Conservation (phyloP, 139 green algal species). For the Trebouxia sp. region DNA sequence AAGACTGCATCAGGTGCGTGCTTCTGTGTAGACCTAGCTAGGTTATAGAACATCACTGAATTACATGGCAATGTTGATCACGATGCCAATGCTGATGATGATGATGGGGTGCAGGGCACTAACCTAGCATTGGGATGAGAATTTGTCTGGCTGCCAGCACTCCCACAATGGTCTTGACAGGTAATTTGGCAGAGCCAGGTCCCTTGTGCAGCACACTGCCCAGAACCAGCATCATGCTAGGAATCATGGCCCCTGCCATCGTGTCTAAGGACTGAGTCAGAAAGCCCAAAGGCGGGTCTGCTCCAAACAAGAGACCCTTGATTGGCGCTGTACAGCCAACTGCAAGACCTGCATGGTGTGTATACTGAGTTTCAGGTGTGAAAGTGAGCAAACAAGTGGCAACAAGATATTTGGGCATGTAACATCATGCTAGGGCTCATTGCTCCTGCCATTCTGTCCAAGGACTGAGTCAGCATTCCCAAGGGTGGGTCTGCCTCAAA, state of each 20-base stretch:
- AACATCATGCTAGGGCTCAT: constrained; percentile 64
- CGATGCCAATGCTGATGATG: too few species aligned
- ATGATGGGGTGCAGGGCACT: background rate
- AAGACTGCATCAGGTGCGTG: too few species aligned
- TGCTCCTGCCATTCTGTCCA: constrained; percentile 50
- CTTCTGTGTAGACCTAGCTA: too few species aligned
- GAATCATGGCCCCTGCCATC: constrained; percentile 59
- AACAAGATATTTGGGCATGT: too few species aligned
- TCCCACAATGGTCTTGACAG: constrained; percentile 33
- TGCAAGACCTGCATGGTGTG: constrained; percentile 28
- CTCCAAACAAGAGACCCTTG: constrained; percentile 22
- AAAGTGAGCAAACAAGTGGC: too few species aligned
- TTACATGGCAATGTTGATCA: too few species aligned
- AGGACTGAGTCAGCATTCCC: constrained; percentile 34
- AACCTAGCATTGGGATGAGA: constrained; percentile 47
- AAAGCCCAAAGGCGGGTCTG: constrained; percentile 6
- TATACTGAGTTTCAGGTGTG: too few species aligned
- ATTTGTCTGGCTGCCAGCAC: constrained; percentile 45
- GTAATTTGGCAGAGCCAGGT: constrained; percentile 41
- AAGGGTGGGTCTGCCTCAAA: background rate
- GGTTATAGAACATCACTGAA: too few species aligned
- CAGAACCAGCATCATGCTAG: constrained; percentile 62
- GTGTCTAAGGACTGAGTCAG: constrained; percentile 42
- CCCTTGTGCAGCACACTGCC: constrained; percentile 63
- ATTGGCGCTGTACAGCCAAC: background rate